Base-by-base conservation (phyloP, 768 basidiomycete species). In the Boletus pseudo-olivaceus region DNA sequence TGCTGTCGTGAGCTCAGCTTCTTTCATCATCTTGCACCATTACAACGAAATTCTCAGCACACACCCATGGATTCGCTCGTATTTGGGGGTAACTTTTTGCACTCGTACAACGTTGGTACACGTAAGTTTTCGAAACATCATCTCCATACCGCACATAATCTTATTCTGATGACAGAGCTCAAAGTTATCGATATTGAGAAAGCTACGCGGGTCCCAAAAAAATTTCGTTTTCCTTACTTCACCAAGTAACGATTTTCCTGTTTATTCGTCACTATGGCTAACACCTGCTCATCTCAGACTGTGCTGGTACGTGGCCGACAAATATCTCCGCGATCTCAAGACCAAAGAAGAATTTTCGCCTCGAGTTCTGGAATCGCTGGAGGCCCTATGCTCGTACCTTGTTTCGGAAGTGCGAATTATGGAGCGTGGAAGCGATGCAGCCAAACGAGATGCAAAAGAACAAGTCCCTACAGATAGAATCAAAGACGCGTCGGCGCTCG, bases 1-100 rank as follows among this genome's bases (percentile, higher is more conserved):
- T 67, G 93, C 93, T 11, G 96, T 99, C 38, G 94, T 96, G 68
- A 68, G 88, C 73, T 45, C 47, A 4, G 35, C 45, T 30, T 34
- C 40, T 33, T 48, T 48, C 12, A 33, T 40, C 7, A 15, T 48
- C 20, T 23, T 14, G 37, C 19, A 49, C 40, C 51, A 6, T 49
- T n/a, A 54, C 57, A 43, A 59, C 35, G 23, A 15, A 11, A 23
- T 40, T 39, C 54, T 33, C 62, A 96, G 89, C 86, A 91, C 71
- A 98, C 97, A 0, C 96, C 96, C 0, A 72, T 79, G 32, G 94
- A 99, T 67, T 88, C 95, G 5, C 76, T 99, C 39, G 97, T 99
- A 1, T 96, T 98, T 64, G 96, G 96, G 1, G 96, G 96, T 37
- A 99, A 99, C 71, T 99, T 98, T 68, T 70, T 99, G 47, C 96